phyloP scores from a whole-genome alignment of 1,139 yeast genomes.

The Debaryomyces robertsiae region DNA sequence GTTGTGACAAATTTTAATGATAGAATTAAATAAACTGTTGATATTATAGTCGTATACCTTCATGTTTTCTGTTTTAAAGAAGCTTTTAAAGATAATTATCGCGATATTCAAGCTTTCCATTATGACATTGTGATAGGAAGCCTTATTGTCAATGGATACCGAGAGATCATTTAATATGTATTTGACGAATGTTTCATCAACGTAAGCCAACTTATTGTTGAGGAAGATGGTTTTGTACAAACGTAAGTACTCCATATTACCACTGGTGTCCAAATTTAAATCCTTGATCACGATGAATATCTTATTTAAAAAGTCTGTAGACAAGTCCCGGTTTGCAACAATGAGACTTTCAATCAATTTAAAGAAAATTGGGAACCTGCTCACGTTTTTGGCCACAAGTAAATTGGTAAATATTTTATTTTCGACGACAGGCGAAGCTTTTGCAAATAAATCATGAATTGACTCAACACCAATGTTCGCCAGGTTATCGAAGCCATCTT shows the following conservation, averaged over 20 bases:
- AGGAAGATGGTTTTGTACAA: slow-evolving; percentile 30
- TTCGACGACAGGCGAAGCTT: slow-evolving; percentile 22
- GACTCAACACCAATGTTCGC: slow-evolving; percentile 19
- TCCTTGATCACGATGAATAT: slow-evolving; percentile 22
- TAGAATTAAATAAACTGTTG: slow-evolving; percentile 18
- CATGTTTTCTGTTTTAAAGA: slow-evolving; percentile 18
- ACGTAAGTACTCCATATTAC: slow-evolving; percentile 29
- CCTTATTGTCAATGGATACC: slow-evolving; percentile 37
- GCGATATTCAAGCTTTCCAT: slow-evolving; percentile 52
- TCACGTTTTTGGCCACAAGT: slow-evolving; percentile 22
- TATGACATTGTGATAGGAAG: slow-evolving; percentile 48
- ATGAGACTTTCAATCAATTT: slow-evolving; percentile 34
- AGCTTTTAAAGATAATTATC: slow-evolving; percentile 33
- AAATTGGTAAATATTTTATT: slow-evolving; percentile 21
- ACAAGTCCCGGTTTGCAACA: slow-evolving; percentile 15
- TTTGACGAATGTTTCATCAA: slow-evolving; percentile 23
- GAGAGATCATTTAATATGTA: slow-evolving; percentile 48
- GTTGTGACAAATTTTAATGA: slow-evolving; percentile 39
- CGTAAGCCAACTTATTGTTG: slow-evolving; percentile 15
- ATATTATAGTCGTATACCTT: slow-evolving; percentile 22
- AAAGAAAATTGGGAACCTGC: slow-evolving; percentile 27
- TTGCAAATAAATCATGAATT: slow-evolving; percentile 15
- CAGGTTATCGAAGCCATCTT: slow-evolving; percentile 20
- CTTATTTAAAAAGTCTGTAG: slow-evolving; percentile 21
- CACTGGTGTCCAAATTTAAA: slow-evolving; percentile 24